These are phyloP conservation scores for Phytophthora colocasiae DNA, from an alignment of 352 stramenopile genomes.

Conservation along the genomic window DNA sequence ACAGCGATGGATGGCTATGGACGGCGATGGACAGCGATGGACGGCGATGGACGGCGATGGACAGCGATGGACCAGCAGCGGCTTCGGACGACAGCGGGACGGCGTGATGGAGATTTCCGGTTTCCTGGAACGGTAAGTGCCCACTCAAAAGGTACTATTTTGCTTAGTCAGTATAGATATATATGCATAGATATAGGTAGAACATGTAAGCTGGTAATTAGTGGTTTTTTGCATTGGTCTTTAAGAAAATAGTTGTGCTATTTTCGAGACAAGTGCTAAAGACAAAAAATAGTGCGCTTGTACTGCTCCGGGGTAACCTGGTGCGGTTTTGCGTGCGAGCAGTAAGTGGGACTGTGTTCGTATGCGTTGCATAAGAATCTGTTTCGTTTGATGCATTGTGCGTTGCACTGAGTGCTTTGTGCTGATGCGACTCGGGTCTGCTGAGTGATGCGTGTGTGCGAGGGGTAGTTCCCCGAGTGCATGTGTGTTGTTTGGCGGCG, in stretches of 20 bases:
- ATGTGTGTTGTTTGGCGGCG: background rate
- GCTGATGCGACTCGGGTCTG: background rate
- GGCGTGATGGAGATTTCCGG: no score
- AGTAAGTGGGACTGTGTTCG: slow-evolving; percentile 9
- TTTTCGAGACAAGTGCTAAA: background rate
- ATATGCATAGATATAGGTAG: no score
- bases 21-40: no score
- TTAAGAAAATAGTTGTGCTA: slow-evolving; percentile 1
- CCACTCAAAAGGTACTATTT: no score
- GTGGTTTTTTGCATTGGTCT: slow-evolving; percentile 3
- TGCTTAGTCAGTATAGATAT: no score
- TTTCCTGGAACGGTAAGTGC: no score
- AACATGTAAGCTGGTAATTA: background rate
- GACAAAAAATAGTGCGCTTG: slow-evolving; percentile 1
- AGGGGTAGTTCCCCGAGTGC: slow-evolving; percentile 1
- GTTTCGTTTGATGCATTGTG: slow-evolving; percentile 7
- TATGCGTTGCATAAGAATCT: slow-evolving; percentile 12
- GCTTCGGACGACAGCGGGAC: no score
- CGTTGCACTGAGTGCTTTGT: slow-evolving; percentile 15
- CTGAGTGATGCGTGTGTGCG: background rate
- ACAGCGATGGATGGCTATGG: no score
- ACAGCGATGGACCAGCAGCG: no score
- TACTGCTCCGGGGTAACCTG: background rate
- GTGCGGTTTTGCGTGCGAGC: background rate
- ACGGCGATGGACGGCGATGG: no score